These are phyloP conservation scores for Trichocladium uniseriatum DNA, from an alignment of 495 filamentous ascomycete genomes.

Conservation along the genomic window DNA sequence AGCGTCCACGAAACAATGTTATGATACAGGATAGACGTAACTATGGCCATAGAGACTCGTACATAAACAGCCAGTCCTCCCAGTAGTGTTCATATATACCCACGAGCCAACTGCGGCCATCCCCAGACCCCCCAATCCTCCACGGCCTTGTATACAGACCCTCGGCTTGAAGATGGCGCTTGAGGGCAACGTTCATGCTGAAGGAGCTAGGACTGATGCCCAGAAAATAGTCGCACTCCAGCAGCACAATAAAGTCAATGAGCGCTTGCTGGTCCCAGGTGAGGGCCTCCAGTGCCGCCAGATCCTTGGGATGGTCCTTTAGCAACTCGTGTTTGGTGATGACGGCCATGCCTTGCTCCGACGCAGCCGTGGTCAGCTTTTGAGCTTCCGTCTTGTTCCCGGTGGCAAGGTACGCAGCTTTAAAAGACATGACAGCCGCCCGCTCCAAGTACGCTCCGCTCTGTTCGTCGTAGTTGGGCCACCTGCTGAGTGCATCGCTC, in stretches of 20 bases:
- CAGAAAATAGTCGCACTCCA: constrained; percentile 33
- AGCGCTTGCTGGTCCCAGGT: constrained; percentile 41
- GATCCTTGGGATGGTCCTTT: constrained; percentile 16
- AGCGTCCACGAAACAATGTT: no score
- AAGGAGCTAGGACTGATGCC: constrained; percentile 39
- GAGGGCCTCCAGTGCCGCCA: constrained; percentile 22
- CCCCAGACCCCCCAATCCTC: constrained; percentile 32
- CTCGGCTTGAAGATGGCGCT: constrained; percentile 31
- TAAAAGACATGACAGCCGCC: constrained; percentile 21
- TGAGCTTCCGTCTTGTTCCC: constrained; percentile 31
- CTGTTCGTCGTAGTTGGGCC: constrained; percentile 37
- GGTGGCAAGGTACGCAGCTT: constrained; percentile 33
- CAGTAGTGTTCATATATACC: constrained; percentile 34
- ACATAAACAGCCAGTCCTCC: constrained; percentile 42
- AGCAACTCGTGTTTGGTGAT: constrained; percentile 31
- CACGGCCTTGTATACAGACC: constrained; percentile 35
- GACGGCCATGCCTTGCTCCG: constrained; percentile 17
- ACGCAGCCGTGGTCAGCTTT: constrained; percentile 16
- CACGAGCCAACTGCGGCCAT: constrained; percentile 35
- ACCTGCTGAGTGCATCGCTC: constrained; percentile 31
- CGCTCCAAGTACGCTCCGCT: constrained; percentile 26
- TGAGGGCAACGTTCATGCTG: constrained; percentile 36
- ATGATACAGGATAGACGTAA: no score
- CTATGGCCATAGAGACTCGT: constrained; percentile 37
- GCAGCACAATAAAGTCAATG: constrained; percentile 33